phyloP scores from a whole-genome alignment of 345 rosid genomes.

The Citrus glauca region DNA sequence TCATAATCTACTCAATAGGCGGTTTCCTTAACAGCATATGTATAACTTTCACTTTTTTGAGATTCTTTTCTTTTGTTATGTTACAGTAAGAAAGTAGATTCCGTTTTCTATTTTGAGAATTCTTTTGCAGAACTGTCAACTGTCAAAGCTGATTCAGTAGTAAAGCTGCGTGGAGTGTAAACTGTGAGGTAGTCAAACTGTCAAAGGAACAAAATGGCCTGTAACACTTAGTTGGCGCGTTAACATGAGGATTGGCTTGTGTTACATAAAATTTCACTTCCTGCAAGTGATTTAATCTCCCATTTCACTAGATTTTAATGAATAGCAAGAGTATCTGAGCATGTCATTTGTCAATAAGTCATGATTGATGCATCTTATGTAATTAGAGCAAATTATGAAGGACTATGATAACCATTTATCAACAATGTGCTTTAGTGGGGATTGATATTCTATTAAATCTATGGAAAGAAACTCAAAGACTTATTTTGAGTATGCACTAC shows the following conservation, averaged over 20 bases:
- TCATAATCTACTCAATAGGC: neutral
- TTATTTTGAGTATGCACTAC: too few species aligned
- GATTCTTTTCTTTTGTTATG: neutral
- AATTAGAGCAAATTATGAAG: too few species aligned
- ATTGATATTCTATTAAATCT: too few species aligned
- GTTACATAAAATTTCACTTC: neutral
- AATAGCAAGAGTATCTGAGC: too few species aligned
- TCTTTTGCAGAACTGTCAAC: conserved; percentile 9
- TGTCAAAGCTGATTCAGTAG: neutral
- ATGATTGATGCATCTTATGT: too few species aligned
- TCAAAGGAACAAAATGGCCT: neutral
- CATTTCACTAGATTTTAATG: neutral
- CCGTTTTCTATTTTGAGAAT: conserved; percentile 4
- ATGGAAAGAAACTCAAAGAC: too few species aligned
- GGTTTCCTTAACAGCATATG: neutral
- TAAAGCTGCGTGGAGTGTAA: neutral
- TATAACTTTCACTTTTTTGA: neutral
- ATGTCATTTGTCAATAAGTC: too few species aligned
- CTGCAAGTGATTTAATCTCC: neutral
- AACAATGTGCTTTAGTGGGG: too few species aligned
- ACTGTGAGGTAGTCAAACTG: neutral
- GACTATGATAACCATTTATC: too few species aligned
- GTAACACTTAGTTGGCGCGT: neutral
- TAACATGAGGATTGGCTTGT: neutral
- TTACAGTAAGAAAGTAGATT: conserved; percentile 7